Base-by-base conservation (phyloP, 192 early-diverging fungal species). In the Coemansia sp. region DNA sequence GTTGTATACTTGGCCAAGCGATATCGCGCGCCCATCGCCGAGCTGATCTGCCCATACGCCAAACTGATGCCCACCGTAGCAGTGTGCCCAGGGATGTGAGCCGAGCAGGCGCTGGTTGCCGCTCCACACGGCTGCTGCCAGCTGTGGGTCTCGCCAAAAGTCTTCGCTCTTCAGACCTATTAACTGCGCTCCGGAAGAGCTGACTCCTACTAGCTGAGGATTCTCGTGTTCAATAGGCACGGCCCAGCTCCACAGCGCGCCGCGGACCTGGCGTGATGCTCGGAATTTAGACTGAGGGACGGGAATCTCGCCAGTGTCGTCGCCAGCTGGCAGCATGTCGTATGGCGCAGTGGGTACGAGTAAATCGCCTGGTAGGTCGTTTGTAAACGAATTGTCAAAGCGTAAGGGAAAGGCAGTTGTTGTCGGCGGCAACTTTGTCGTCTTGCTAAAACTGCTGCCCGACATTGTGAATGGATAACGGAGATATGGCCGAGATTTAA, bases 1-100 rank as follows among this genome's bases (percentile, higher is more conserved):
- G 15, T 11, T 3, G 4, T 63, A 36, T 1, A 84, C 62, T 72
- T 92, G 88, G 74, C 89, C 94, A 11, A 97, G 73, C 3, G 91
- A 89, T 20, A 96, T 90, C 1, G 94, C 94, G 38, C 94, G 80
- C 3, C 94, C 94, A 69, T 97, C 95, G 34, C 95, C 95, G 7
- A 97, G 80, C 78, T 95, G 92, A 15, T 86, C 89, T 0, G 90
- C 89, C 73, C 89, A 90, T 33, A 78, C 41, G 34, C 89, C 88
- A 69, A 92, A 92, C 71, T 93, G 90, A 74, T 90, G 91, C 10
- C 92, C 91, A 62, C 85, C 90, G 64, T 92, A 91, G 70, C 87
- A 89, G 18, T 88, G 87, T 16, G 91, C 81, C 91, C 90, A 92
- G 0, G 89, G 89, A 5, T 72, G 70, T 18, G 88, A 83, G 10